phyloP scores from a whole-genome alignment of 176 grass and related monocot genomes.

The Alloteropsis semialata region DNA sequence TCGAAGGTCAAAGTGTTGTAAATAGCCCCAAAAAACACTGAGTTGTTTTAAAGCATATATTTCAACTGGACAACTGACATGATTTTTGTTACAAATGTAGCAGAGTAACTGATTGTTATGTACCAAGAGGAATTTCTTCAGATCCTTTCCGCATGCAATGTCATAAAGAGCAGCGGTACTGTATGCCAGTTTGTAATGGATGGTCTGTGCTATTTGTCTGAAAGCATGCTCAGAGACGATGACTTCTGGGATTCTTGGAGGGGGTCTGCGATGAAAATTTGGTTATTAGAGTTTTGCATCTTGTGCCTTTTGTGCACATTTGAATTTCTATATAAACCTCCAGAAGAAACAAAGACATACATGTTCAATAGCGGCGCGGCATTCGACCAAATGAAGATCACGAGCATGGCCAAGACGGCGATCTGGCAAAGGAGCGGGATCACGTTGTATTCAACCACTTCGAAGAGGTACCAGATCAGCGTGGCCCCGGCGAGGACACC shows the following conservation, averaged over 20 bases:
- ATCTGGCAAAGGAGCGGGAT: conserved; percentile 72
- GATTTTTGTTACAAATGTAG: conserved; percentile 2
- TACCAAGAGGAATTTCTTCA: conserved; percentile 83
- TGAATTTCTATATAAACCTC: neutral
- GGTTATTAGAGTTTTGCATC: neutral
- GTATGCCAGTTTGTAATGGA: conserved; percentile 53
- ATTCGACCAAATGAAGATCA: conserved; percentile 71
- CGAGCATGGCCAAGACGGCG: conserved; percentile 45
- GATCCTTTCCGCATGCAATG: conserved; percentile 80
- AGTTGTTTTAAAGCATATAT: neutral
- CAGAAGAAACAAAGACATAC: conserved; percentile 26
- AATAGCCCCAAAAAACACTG: neutral
- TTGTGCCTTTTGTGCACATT: neutral
- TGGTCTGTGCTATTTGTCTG: conserved; percentile 41
- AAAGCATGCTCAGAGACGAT: conserved; percentile 61
- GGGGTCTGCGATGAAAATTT: conserved; percentile 24
- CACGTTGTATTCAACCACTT: conserved; percentile 77
- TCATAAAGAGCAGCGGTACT: conserved; percentile 40
- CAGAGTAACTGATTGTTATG: neutral
- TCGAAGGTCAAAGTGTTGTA: neutral
- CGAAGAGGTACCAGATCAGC: conserved; percentile 71
- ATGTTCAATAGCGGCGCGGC: conserved; percentile 47
- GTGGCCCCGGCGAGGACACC: conserved; percentile 64
- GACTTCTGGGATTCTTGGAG: conserved; percentile 57
- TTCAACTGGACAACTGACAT: neutral